Evolutionary conservation across 306 rosid species (phyloP).

Genomic region (Lotus japonicus): DNA sequence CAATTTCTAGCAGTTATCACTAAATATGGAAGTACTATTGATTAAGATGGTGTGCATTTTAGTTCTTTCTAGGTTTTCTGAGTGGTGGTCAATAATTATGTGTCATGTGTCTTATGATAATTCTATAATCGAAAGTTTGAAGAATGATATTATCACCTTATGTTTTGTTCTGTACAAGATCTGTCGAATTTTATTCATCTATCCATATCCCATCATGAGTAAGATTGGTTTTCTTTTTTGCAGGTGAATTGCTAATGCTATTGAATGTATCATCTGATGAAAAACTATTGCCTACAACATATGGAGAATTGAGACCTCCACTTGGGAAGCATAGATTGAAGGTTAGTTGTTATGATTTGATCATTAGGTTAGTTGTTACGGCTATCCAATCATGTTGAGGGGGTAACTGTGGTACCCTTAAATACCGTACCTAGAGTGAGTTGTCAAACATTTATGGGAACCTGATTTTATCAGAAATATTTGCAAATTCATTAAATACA

Average conservation of each 20-base stretch:
- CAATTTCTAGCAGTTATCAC: background rate
- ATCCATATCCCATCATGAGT: background rate
- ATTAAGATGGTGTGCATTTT: background rate
- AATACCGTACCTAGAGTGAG: background rate
- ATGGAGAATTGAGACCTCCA: conserved; percentile 95
- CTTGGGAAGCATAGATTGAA: conserved; percentile 95
- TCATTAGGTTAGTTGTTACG: background rate
- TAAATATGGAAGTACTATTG: background rate
- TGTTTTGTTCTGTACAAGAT: background rate
- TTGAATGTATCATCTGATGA: conserved; percentile 73
- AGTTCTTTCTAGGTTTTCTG: background rate
- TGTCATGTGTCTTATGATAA: background rate
- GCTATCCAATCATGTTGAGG: background rate
- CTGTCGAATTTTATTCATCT: background rate
- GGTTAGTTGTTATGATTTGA: conserved; percentile 41
- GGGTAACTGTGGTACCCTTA: background rate
- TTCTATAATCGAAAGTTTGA: background rate
- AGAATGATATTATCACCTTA: background rate
- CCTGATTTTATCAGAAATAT: background rate
- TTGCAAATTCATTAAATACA: background rate
- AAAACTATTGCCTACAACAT: conserved; percentile 76
- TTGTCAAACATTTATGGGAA: background rate
- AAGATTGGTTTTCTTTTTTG: conserved; percentile 12
- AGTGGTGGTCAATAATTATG: background rate
- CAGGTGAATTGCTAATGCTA: conserved; percentile 85